Evolutionary conservation across 1,284 basidiomycete genomes (phyloP).

Genomic region (Inonotus obliquus): DNA sequence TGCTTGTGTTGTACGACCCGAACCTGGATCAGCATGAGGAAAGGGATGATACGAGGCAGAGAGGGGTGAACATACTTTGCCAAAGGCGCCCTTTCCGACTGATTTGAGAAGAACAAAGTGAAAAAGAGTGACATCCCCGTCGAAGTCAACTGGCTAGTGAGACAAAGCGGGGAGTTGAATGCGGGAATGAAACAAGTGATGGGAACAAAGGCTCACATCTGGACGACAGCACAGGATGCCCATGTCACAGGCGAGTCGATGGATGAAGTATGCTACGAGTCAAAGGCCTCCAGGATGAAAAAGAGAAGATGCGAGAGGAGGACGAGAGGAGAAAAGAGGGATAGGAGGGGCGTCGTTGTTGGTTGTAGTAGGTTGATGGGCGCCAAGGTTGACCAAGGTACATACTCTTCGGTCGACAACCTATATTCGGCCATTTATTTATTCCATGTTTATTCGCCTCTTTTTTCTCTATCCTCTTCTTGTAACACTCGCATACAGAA

Average conservation of each 20-base stretch:
- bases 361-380: background rate
- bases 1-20: conserved; percentile 99
- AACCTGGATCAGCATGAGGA: conserved; percentile 50
- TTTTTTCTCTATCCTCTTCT: background rate
- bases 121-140: conserved; percentile 95
- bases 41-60: conserved; percentile 2
- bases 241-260: conserved; percentile 41
- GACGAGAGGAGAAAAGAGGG: background rate
- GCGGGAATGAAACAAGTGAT: conserved; percentile 4
- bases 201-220: conserved; percentile 43
- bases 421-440: background rate
- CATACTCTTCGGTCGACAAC: background rate
- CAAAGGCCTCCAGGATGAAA: background rate
- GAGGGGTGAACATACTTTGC: conserved; percentile 62
- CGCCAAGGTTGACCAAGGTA: background rate
- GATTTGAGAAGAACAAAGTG: conserved; percentile 93
- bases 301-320: no score
- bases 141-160: conserved; percentile 91
- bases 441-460: background rate
- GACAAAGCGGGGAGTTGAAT: conserved; percentile 10
- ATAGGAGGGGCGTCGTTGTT: background rate
- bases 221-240: conserved; percentile 82
- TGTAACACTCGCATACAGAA: conserved; percentile 36
- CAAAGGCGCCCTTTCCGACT: conserved; percentile 97
- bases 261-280: background rate